Percentiles rank a stretch among this genome's conserved stretches.
These are phyloP conservation scores for Ramularia collo-cygni DNA, from an alignment of 2,329 filamentous ascomycete genomes.

Conservation along the genomic window DNA sequence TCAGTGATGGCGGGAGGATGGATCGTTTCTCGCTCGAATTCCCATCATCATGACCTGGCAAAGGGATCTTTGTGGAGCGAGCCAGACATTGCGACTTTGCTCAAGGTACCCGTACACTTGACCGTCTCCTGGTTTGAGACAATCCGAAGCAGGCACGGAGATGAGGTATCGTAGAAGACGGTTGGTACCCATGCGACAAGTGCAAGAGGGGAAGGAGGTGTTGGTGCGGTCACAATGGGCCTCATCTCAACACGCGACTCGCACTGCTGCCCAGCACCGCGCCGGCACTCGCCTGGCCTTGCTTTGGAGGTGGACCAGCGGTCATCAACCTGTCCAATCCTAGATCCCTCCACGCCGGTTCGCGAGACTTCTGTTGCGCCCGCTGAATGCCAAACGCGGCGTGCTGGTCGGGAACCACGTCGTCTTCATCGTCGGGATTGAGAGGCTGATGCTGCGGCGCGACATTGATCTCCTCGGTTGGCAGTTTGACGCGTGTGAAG, in stretches of 20 bases:
- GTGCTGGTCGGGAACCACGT: slow-evolving; percentile 81
- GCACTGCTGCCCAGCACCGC: slow-evolving; percentile 4
- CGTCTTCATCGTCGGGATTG: slow-evolving; percentile 80
- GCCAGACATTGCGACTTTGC: too few relatives aligned
- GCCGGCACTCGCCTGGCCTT: slow-evolving; percentile 11
- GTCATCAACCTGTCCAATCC: slow-evolving; percentile 65
- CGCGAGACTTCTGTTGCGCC: slow-evolving; percentile 64
- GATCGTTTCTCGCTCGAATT: too few relatives aligned
- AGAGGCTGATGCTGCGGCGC: slow-evolving; percentile 70
- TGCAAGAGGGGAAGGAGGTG: too few relatives aligned
- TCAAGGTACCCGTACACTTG: too few relatives aligned
- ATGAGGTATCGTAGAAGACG: too few relatives aligned
- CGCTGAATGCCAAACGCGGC: slow-evolving; percentile 80
- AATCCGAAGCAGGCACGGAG: too few relatives aligned
- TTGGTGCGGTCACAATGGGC: too few relatives aligned
- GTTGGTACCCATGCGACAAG: too few relatives aligned
- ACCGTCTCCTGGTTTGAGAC: too few relatives aligned
- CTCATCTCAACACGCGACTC: slow-evolving; percentile 10
- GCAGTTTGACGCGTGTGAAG: slow-evolving; percentile 38
- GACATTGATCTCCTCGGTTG: slow-evolving; percentile 71
- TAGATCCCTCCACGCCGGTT: slow-evolving; percentile 73
- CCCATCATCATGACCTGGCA: too few relatives aligned
- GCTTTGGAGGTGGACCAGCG: slow-evolving; percentile 45
- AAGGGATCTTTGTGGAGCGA: too few relatives aligned
- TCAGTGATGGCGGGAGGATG: too few relatives aligned